Evolutionary conservation across 192 early-diverging fungal species (phyloP), one percentile per base, ranked within the genome.

Genomic region (Coemansia sp.): DNA sequence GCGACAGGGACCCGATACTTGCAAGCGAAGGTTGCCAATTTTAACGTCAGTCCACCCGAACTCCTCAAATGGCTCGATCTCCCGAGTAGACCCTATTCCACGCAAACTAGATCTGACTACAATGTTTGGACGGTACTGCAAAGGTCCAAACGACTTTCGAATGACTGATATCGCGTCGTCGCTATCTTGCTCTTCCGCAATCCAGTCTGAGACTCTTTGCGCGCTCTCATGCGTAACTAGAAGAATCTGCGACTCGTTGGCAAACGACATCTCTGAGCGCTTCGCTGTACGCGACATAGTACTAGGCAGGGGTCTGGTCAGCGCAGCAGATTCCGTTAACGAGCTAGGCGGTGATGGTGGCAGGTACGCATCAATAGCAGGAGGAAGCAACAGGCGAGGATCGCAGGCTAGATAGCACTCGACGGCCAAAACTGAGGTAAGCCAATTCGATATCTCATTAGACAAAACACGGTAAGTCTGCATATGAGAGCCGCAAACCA

Each of bases 181-280:
- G 59, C 43, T 40, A 12, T 35, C 37, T n/a, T 38, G 35, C 58
- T 80, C 75, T 20, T 80, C 73, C 20, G 73, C 49, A 2, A 91
- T 80, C 82, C 86, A 85, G 7, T 77, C 45, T 10, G 81, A 78
- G 2, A 93, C 73, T 55, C 84, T 66, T 34, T 83, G 64, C 1
- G 87, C 84, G 52, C 87, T 91, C 39, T 86, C 73, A 20, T 69
- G 61, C 12, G 88, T 86, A 27, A 92, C 85, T 64, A 93, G 44
- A 30, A 94, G 75, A 65, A 90, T 90, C 34, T 87, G 90, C 22
- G 90, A 86, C 61, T 89, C 84, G 64, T 93, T 94, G 40, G 89
- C 88, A 61, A 94, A 85, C 11, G 87, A 81, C 20, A 86, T 70
- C 3, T 61, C 66, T 8, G 60, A 32, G 44, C 59, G 29, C 15